phyloP scores from a whole-genome alignment of 371 early-diverging fungal species.

The Zychaea mexicana region DNA sequence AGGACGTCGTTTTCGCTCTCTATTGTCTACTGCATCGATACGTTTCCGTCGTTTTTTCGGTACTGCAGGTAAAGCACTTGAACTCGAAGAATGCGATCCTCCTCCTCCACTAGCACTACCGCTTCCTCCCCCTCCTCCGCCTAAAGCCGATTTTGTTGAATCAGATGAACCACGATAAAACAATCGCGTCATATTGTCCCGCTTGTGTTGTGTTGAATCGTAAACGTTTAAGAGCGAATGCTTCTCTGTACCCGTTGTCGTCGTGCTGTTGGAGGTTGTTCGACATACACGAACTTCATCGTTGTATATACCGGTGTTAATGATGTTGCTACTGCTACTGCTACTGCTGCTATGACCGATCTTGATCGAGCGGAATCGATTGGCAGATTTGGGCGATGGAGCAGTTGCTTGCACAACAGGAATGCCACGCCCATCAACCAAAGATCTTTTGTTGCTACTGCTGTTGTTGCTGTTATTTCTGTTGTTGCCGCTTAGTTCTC shows the following conservation, averaged over 20 bases:
- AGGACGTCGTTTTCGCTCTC: neutral
- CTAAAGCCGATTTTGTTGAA: slow-evolving; percentile 6
- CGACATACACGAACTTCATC: slow-evolving; percentile 25
- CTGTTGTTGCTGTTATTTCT: neutral
- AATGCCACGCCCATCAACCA: slow-evolving; percentile 23
- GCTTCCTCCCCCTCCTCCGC: slow-evolving; percentile 10
- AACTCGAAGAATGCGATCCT: no score
- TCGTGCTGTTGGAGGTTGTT: neutral
- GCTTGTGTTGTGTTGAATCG: slow-evolving; percentile 4
- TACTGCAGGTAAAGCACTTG: neutral
- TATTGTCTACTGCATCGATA: neutral
- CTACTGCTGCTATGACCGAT: no score
- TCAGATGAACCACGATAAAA: slow-evolving; percentile 8
- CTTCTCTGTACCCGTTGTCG: neutral
- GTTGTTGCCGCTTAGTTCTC: neutral
- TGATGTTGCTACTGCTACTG: no score
- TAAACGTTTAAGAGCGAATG: slow-evolving; percentile 18
- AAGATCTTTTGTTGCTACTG: neutral
- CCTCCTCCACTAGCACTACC: neutral
- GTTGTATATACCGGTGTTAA: neutral
- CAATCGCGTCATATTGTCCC: slow-evolving; percentile 8
- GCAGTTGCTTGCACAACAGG: slow-evolving; percentile 15
- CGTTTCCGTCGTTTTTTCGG: neutral
- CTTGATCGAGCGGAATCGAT: neutral
- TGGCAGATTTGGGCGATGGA: neutral